A percentile compares a stretch with the other conserved stretches of the same genome.
Conservation (phyloP, 2,329 filamentous ascomycete genomes). For the Fusarium oligoseptatum region DNA sequence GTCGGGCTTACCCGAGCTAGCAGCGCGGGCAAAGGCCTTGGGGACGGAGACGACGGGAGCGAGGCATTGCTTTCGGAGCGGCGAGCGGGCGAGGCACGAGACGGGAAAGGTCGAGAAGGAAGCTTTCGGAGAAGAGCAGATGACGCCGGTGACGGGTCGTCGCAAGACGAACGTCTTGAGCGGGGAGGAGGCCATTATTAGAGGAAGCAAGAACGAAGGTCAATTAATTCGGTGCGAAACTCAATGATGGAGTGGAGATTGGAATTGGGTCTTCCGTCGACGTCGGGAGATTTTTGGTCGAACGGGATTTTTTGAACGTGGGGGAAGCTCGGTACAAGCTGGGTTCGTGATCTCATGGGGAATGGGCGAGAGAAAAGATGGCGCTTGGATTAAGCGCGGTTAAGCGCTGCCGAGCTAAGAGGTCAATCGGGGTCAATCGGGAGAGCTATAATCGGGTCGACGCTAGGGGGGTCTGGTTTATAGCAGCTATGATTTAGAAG, state of each 20-base stretch:
- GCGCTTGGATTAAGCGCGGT: slow-evolving; percentile 40
- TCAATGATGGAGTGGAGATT: slow-evolving; percentile 36
- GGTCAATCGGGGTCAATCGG: background rate
- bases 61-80: slow-evolving; percentile 37
- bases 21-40: slow-evolving; percentile 37
- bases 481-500: background rate
- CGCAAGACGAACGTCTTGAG: slow-evolving; percentile 52
- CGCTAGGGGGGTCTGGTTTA: slow-evolving; percentile 17
- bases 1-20: slow-evolving; percentile 30
- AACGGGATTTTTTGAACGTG: slow-evolving; percentile 32
- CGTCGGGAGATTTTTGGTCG: slow-evolving; percentile 4
- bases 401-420: slow-evolving; percentile 31
- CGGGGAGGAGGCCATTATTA: slow-evolving; percentile 49
- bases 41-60: slow-evolving; percentile 21
- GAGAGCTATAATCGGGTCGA: slow-evolving; percentile 6
- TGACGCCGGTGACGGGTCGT: slow-evolving; percentile 44
- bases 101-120: slow-evolving; percentile 45
- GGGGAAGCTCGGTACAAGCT: slow-evolving; percentile 36
- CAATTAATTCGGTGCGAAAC: slow-evolving; percentile 21
- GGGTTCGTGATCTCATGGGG: slow-evolving; percentile 47
- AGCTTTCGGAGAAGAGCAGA: slow-evolving; percentile 46
- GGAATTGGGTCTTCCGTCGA: background rate
- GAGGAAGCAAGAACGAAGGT: background rate
- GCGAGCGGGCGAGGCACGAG: slow-evolving; percentile 40
- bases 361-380: slow-evolving; percentile 32